Base-by-base conservation (phyloP, 2,329 filamentous ascomycete species). In the Colletotrichum plurivorum region DNA sequence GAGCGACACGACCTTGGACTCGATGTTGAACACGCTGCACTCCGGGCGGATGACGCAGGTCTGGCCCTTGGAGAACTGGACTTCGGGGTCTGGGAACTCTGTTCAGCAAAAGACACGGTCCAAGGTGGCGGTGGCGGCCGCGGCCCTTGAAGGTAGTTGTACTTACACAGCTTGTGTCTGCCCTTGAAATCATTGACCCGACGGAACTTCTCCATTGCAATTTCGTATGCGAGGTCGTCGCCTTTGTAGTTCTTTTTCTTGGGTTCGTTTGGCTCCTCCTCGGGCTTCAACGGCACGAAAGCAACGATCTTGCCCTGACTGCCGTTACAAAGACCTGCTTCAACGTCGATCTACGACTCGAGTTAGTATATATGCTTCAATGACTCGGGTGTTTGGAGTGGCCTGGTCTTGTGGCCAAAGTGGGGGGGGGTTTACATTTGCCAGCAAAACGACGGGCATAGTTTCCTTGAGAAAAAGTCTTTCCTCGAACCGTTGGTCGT, bases 391-490 rank as follows among this genome's bases (percentile, higher is more conserved):
- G 3, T 57, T 3, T 15, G 39, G 7, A 5, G 6, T 31, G 3
- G 22, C 22, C 9, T 25, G 5, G 48, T 15, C 3, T 46, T 3
- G 7, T 7, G 39, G 13, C 39, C 4, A 41, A 41, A 41, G 13
- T 2, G 39, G 39, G 12, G 41, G 1, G 18, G 16, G 13, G 16
- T 5, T 53, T 41, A 16, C 59, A 22, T 62, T 62, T 25, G 59
- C 36, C 4, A 48, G 49, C 36, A 62, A 6, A 1, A 62, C n/a
- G 9, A 62, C 49, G 4, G 59, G 59, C 49, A 52, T 62, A 16
- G 20, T 5, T 1, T 36, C 15, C 36, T 62, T 62, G n/a, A 62
- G 16, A 4, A 6, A 15, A 41, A 58, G 15, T 1, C 12, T 12
- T 5, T 58, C 4, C 12, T 4, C 15, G 12, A 48, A 58, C 2